Base-by-base conservation (phyloP, 2,329 filamentous ascomycete species). In the Calonectria pseudoturangicola region DNA sequence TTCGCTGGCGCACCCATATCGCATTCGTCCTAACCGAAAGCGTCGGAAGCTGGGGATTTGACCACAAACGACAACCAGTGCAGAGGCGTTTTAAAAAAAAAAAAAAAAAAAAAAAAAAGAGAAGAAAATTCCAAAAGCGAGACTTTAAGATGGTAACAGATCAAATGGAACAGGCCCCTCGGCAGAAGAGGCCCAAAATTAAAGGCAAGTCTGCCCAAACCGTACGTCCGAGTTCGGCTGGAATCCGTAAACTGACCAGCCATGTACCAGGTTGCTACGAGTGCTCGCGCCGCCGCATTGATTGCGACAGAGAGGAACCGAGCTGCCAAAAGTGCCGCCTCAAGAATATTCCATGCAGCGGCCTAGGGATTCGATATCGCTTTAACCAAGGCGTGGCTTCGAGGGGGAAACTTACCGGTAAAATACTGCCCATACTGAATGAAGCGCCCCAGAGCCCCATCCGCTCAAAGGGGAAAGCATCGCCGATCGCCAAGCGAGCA, bases 361-460 rank as follows among this genome's bases (percentile, higher is more conserved):
- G 77, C 10, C 2, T 78, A 1, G 77, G 77, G 1, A 27, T 78
- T 15, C 67, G 76, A 4, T 78, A 78, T 16, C 76, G 76, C 1
- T 78, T 78, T n/a, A 78, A 78, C 4, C 68, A 78, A 50, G 76
- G 76, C 0, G 78, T 78, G 4, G 76, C 76, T 7, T 75, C 76
- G 2, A 68, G 76, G 1, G 76, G 76, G 1, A 78, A 71, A 5
- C 74, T 78, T 60, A 77, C 74, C 0, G 76, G 76, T 0, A 78
- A 78, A 58, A 69, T 66, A 2, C 5, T 78, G 1, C 76, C 76
- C 3, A 18, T 78, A 1, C 16, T 69, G 5, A 64, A 76, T 4
- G 30, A 33, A 0, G 3, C 48, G 4, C 21, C 51, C 1, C 50
- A 18, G 25, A 27, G 25, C 5, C 1, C 33, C 33, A 36, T 43